phyloP scores from a whole-genome alignment of 257 asterid genomes.

The Lithospermum erythrorhizon region DNA sequence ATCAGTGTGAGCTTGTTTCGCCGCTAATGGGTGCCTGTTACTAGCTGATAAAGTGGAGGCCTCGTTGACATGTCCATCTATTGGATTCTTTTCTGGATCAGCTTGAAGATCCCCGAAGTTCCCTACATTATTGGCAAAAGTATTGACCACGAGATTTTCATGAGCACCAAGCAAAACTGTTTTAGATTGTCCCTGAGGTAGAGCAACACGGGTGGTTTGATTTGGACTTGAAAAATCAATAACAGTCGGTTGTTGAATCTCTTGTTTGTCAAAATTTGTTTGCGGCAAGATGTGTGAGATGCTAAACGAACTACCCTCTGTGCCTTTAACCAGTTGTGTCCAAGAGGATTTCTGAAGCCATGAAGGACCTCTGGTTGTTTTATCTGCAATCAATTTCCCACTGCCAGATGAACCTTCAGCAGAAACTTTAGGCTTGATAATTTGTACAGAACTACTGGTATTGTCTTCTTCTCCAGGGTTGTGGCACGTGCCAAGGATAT shows the following conservation, averaged over 20 bases:
- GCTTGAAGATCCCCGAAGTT: constrained; percentile 9
- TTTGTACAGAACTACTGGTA: constrained; percentile 7
- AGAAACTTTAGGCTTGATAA: constrained; percentile 15
- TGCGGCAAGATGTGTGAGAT: constrained; percentile 52
- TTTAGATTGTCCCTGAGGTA: constrained; percentile 12
- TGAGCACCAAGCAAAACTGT: not conserved
- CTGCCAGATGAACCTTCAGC: constrained; percentile 19
- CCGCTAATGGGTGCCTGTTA: constrained; percentile 11
- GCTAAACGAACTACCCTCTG: constrained; percentile 44
- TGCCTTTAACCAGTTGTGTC: constrained; percentile 48
- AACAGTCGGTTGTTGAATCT: constrained; percentile 12
- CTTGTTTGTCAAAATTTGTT: constrained; percentile 26
- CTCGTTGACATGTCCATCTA: constrained; percentile 12
- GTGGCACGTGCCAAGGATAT: constrained; percentile 11
- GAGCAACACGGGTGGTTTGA: constrained; percentile 6
- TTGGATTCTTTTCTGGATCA: constrained; percentile 9
- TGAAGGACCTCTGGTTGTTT: constrained; percentile 36
- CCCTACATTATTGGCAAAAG: constrained; percentile 12
- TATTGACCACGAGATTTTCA: constrained; percentile 9
- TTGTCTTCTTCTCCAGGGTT: constrained; percentile 7
- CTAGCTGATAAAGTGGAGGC: constrained; percentile 8
- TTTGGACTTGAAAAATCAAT: constrained; percentile 12
- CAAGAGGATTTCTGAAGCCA: constrained; percentile 60
- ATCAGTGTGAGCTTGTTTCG: constrained; percentile 22
- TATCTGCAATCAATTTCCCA: constrained; percentile 19